Evolutionary conservation across 2,329 filamentous ascomycete species (phyloP), one percentile per base, ranked within the genome.

Genomic region (Cladosporium sp.): DNA sequence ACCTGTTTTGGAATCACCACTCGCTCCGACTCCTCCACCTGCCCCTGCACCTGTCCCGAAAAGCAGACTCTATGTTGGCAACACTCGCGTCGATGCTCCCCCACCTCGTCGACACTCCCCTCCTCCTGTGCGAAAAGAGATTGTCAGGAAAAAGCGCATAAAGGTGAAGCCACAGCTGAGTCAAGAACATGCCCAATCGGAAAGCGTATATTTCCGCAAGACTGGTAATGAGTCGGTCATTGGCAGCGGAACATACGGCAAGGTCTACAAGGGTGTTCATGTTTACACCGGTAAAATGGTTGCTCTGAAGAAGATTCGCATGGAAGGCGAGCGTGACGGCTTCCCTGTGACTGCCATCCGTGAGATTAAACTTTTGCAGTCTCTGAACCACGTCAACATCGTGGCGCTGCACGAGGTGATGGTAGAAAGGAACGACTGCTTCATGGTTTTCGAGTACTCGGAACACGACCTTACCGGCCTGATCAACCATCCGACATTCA

Each of bases 401-500:
- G 88, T 95, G 51, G 83, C 84, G 35, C 73, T 95, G 15, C 82
- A 87, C 57, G 90, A 95, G 70, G 88, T 94, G 57, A 98, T 98
- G 93, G 93, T 98, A 2, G 93, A 98, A 71, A 88, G 86, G 65
- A 97, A 97, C 59, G 91, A 97, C 69, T 98, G 93, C 68, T 98
- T 95, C 70, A 98, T 98, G 93, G 93, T 98, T 3, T 98, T 98
- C 57, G 93, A 98, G 67, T 98, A 98, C 65, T 78, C 97, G 27
- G 92, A 93, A 1, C 93, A 98, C 67, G 93, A 98, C 67, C 75
- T 98, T 53, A 98, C 93, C 2, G 93, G 93, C 12, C 76, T 98
- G 27, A 80, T 98, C 53, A 97, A 97, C 62, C 93, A 98, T 63
- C 93, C 93, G 0, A 86, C 85, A 0, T 98, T 95, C 70, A 85